Evolutionary conservation across 129 eudicot genomes (phyloP), one percentile per base, ranked within the genome.

Genomic region (Centella asiatica): DNA sequence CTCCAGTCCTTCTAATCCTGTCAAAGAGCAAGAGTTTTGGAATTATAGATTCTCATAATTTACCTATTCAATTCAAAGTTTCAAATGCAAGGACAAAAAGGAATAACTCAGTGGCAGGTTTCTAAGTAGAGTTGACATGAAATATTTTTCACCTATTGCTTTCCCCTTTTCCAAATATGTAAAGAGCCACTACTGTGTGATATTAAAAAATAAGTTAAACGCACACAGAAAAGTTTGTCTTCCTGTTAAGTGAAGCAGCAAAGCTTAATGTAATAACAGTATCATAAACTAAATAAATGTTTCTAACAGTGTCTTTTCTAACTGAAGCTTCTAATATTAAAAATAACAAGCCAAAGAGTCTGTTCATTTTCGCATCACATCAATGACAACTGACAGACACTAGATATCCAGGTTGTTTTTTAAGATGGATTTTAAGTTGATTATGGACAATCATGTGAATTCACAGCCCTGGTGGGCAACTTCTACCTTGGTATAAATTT

Each of bases 1-100:
- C 98, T 44, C 94, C 87, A 4, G 98, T 79, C 69, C 80, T 84
- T 68, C 95, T 77, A 49, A 90, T 89, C 83, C 98, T 90, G 98
- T 64, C 46, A 34, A 57, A 33, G n/a, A 31, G 20, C 44, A 56
- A 29, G 9, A 15, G 31, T 55, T 56, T 55, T 6, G 37, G 8
- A n/a, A 22, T 31, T n/a, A 2, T 36, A 29, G 8, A 15, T 32
- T 28, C n/a, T 4, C 18, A n/a, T 1, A n/a, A 31, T 27, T 18
- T 1, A 53, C 4, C 36, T 24, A 14, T 26, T 19, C 17, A 42
- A 42, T 13, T 4, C 2, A 10, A 13, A 42, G 5, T 42, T 42
- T n/a, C 8, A 11, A 37, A 37, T 37, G 42, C 12, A 37, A 37
- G 42, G 42, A 37, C 40, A 34, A 34, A 34, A 34, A 11, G 40